Conservation (phyloP, 305 asterid species). For the Fraxinus ornus region DNA sequence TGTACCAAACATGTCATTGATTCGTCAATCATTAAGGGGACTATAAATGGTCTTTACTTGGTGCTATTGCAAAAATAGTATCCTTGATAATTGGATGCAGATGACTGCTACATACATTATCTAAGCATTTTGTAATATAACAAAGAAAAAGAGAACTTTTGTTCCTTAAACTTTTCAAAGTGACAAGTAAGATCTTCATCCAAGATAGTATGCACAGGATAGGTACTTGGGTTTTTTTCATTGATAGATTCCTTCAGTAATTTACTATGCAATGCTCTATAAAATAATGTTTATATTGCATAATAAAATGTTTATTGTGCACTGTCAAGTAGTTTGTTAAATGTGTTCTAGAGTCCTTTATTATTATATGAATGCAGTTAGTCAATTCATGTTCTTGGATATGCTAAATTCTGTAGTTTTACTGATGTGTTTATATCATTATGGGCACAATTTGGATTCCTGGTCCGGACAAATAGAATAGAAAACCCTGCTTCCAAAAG, state of each 20-base stretch:
- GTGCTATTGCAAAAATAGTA: neutral
- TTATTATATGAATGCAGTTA: neutral
- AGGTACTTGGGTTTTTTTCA: neutral
- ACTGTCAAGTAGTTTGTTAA: neutral
- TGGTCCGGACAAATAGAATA: neutral
- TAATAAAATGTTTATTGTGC: neutral
- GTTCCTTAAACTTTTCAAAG: neutral
- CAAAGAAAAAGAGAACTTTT: neutral
- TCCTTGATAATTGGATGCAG: neutral
- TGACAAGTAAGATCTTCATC: neutral
- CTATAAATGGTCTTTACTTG: neutral
- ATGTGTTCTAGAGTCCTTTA: neutral
- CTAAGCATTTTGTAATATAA: neutral
- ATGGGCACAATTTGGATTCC: neutral
- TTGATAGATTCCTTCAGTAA: neutral
- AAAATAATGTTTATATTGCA: neutral
- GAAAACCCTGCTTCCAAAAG: neutral
- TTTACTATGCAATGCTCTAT: neutral
- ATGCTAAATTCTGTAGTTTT: neutral
- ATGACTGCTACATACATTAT: neutral
- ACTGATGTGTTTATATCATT: neutral
- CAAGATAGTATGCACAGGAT: neutral
- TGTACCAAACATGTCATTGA: neutral
- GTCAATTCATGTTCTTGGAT: neutral
- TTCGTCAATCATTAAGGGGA: neutral